Evolutionary conservation across 2,329 filamentous ascomycete species (phyloP), one percentile per base, ranked within the genome.

Genomic region (Fusarium sp.): DNA sequence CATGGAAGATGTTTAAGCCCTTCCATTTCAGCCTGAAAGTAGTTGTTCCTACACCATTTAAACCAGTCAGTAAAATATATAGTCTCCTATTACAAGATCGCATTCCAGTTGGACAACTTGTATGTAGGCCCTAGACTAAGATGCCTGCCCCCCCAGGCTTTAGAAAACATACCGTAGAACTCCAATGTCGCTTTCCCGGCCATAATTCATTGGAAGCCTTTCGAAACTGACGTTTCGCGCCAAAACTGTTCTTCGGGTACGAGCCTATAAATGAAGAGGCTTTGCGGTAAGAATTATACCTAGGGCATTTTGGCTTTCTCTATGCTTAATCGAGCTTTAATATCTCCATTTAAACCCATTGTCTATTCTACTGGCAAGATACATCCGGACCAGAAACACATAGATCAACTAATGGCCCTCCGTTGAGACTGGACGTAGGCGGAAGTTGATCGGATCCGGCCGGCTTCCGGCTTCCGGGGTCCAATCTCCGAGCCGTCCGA

Each of bases 1-100:
- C 56, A 2, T 52, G 56, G 5, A 53, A 59, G 0, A 59, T 35
- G 10, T 1, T 59, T 1, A 53, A 12, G 6, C 45, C 56, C 10
- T 52, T 52, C 45, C 36, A 41, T n/a, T 42, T 41, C 13, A 59
- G 27, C 4, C 45, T 17, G 7, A 59, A 53, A 4, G 55, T 58
- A 17, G 35, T 50, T 25, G 44, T 33, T 42, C 36, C 45, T 44
- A 35, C 18, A 11, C 22, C 11, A 25, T 14, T n/a, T 6, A 12
- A 18, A 8, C 20, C 10, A 31, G 45, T 49, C 1, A 10, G 13
- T 31, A 22, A 22, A 22, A 22, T 22, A 22, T 22, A 22, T 22
- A 22, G 22, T 3, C 22, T 22, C 22, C 22, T 22, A 22, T 22
- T 22, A 22, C 22, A 22, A 22, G 22, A 22, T 22, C 22, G 22